Conservation (phyloP, 768 basidiomycete species). For the Auriscalpium orientale region DNA sequence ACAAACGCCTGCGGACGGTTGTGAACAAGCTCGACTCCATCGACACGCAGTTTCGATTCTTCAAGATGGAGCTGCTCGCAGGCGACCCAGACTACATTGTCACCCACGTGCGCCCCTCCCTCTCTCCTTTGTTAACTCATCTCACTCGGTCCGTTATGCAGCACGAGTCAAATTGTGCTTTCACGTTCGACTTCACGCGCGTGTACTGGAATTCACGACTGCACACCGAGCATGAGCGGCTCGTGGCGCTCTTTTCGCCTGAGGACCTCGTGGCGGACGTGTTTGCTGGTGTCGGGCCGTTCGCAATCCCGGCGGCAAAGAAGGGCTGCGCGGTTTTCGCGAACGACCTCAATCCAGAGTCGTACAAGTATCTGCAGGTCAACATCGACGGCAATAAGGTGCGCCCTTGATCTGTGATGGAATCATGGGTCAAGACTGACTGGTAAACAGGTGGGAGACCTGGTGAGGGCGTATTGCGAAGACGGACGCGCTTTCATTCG, state of each 20-base stretch:
- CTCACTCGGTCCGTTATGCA: slow-evolving; percentile 23
- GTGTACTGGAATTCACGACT: slow-evolving; percentile 99
- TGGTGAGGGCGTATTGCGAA: slow-evolving; percentile 66
- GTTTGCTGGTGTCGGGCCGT: slow-evolving; percentile 97
- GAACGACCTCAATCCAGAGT: slow-evolving; percentile 91
- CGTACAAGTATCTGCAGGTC: slow-evolving; percentile 62
- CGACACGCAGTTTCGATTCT: slow-evolving; percentile 81
- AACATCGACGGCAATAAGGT: slow-evolving; percentile 80
- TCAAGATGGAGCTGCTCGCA: slow-evolving; percentile 94
- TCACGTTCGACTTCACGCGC: slow-evolving; percentile 88
- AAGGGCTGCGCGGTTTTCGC: slow-evolving; percentile 86
- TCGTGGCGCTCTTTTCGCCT: slow-evolving; percentile 66
- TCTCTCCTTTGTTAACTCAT: background rate
- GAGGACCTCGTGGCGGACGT: slow-evolving; percentile 86
- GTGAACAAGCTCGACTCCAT: slow-evolving; percentile 93
- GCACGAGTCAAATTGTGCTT: slow-evolving; percentile 81
- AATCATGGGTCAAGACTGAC: slow-evolving; percentile 1
- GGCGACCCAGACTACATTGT: slow-evolving; percentile 85
- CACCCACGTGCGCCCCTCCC: slow-evolving; percentile 58
- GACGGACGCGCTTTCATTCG: slow-evolving; percentile 88
- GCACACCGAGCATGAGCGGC: slow-evolving; percentile 82
- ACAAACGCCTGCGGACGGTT: slow-evolving; percentile 71
- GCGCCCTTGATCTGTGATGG: slow-evolving; percentile 1
- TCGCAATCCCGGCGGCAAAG: slow-evolving; percentile 87
- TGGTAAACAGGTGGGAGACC: slow-evolving; percentile 50